phyloP scores from a whole-genome alignment of 116 monocot species.

The Cymodocea nodosa region DNA sequence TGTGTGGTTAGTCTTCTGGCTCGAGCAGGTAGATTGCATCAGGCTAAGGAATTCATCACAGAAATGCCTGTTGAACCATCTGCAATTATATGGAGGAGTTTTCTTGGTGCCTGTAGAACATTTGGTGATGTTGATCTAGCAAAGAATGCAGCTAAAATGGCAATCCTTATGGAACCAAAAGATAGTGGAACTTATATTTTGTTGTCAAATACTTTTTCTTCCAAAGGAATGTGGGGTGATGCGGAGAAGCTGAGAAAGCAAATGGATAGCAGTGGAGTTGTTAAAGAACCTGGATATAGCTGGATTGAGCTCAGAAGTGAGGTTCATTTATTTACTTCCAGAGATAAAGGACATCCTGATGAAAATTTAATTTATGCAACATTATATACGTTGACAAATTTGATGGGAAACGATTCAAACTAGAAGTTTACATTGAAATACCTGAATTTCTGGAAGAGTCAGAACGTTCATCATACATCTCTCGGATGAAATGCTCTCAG shows the following conservation, averaged over 20 bases:
- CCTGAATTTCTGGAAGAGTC: no score
- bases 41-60: conserved; percentile 52
- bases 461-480: no score
- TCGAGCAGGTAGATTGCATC: conserved; percentile 39
- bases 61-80: conserved; percentile 43
- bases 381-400: not conserved
- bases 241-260: conserved; percentile 34
- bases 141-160: conserved; percentile 48
- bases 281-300: conserved; percentile 55
- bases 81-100: conserved; percentile 54
- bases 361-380: not conserved
- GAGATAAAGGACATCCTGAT: conserved; percentile 4
- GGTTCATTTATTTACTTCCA: conserved; percentile 3
- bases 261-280: conserved; percentile 27
- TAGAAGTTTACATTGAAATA: not conserved
- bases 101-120: conserved; percentile 46
- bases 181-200: conserved; percentile 56
- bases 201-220: conserved; percentile 65
- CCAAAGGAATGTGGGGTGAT: conserved; percentile 60
- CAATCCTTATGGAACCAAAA: conserved; percentile 23
- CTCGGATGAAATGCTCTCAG: no score
- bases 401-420: conserved; percentile 1
- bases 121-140: conserved; percentile 48
- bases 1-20: conserved; percentile 53
- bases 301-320: conserved; percentile 32